Evolutionary conservation across 768 basidiomycete genomes (phyloP), one percentile per base, ranked within the genome.

Genomic region (Panus rudis): DNA sequence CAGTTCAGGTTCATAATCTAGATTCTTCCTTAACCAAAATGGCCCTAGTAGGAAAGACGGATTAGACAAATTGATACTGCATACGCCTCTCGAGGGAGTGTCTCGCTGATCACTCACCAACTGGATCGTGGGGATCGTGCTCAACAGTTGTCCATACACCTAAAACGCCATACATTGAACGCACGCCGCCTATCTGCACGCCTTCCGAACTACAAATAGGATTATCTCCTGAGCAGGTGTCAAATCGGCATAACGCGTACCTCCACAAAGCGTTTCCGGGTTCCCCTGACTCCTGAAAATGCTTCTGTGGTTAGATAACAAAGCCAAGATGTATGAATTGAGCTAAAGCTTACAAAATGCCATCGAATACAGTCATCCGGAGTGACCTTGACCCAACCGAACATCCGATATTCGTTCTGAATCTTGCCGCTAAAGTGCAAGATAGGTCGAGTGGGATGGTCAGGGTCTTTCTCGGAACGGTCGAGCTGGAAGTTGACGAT

Each of bases 121-220:
- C 64, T 0, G 73, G 73, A 50, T 76, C 73, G 24, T 65, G 60
- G 3, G 40, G 37, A n/a, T 76, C 70, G 39, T 75, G 73, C 20
- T 64, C 61, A 5, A 67, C 52, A 2, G 74, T 76, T 5, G 74
- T 74, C 73, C 75, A 75, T 7, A 62, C 32, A 6, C 72, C 84
- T 6, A 85, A 54, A 2, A 79, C 68, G 14, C 84, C 83, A 56
- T 64, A 78, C 6, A 61, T 60, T 3, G 83, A 83, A 13, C 77
- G 70, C 14, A 81, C 51, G 1, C 69, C 75, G 13, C 84, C 82
- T 12, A 84, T 46, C 43, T 81, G 78, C 17, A 85, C 61, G 25
- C 72, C 81, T 27, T 76, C 70, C n/a, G 72, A 78, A 51, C 81
- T 83, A 43, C 28, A 22, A 20, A 17, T 42, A 37, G 38, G 31